phyloP scores from a whole-genome alignment of 1,284 basidiomycete genomes.

The Papiliotrema nemorosa region DNA sequence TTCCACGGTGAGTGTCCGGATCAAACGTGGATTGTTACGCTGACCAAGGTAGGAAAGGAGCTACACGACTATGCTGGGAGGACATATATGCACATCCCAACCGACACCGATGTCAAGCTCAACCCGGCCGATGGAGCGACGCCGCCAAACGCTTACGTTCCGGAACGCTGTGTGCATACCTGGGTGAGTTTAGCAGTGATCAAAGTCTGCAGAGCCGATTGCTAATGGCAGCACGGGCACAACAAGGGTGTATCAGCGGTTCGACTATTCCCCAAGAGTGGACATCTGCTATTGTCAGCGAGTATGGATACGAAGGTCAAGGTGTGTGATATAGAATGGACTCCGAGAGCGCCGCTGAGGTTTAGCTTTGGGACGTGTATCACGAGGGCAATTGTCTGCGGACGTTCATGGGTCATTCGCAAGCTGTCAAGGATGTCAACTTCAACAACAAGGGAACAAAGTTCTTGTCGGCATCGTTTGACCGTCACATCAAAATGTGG shows the following conservation, averaged over 20 bases:
- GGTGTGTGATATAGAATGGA: conserved; percentile 52
- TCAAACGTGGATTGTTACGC: not conserved
- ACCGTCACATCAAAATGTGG: conserved; percentile 97
- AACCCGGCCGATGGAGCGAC: conserved; percentile 66
- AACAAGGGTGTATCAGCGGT: conserved; percentile 94
- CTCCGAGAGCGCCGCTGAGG: conserved; percentile 2
- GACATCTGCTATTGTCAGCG: conserved; percentile 86
- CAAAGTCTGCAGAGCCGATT: not conserved
- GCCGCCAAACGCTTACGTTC: conserved; percentile 86
- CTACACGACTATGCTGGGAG: conserved; percentile 97
- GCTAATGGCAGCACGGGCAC: conserved; percentile 69
- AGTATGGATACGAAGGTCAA: conserved; percentile 99
- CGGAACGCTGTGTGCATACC: conserved; percentile 92
- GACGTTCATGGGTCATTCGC: conserved; percentile 95
- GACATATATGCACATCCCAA: conserved; percentile 94
- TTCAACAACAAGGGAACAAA: conserved; percentile 89
- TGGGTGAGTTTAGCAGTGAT: no score
- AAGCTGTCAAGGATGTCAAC: conserved; percentile 91
- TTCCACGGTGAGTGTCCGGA: conserved; percentile 67
- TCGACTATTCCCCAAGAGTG: conserved; percentile 85
- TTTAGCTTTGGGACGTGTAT: conserved; percentile 95
- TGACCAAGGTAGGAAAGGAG: conserved; percentile 61
- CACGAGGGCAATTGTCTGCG: conserved; percentile 93
- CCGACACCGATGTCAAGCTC: conserved; percentile 61
- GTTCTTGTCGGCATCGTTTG: conserved; percentile 92